Evolutionary conservation across 177 flowering plant species (phyloP).

Genomic region (Vitis hybrid): DNA sequence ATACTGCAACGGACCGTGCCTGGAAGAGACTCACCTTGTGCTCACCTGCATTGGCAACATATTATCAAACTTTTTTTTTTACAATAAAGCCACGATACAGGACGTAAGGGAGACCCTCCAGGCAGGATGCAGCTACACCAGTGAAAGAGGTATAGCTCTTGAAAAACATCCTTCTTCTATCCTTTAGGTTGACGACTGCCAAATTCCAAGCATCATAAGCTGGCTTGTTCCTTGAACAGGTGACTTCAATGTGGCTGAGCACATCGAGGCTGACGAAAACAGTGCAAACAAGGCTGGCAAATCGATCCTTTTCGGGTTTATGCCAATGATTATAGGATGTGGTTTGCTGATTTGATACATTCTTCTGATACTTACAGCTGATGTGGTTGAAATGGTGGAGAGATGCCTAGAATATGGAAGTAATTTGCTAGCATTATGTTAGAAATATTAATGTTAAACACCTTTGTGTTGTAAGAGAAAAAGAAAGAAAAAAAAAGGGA

Average conservation of each 20-base stretch:
- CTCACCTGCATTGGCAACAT: slow-evolving; percentile 63
- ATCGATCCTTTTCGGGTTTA: background rate
- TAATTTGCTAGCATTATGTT: too few relatives aligned
- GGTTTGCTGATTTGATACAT: background rate
- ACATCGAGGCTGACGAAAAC: slow-evolving; percentile 16
- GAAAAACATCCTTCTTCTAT: background rate
- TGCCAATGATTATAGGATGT: background rate
- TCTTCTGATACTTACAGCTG: too few relatives aligned
- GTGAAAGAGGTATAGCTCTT: slow-evolving; percentile 57
- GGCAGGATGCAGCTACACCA: slow-evolving; percentile 70
- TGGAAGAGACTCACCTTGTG: slow-evolving; percentile 63
- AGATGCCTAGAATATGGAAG: too few relatives aligned
- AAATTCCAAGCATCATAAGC: background rate
- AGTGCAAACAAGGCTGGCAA: slow-evolving; percentile 1
- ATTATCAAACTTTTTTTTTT: slow-evolving; percentile 52
- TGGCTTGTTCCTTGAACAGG: slow-evolving; percentile 33
- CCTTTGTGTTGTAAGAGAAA: too few relatives aligned
- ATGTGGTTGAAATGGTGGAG: too few relatives aligned
- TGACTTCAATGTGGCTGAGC: slow-evolving; percentile 67
- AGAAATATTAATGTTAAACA: too few relatives aligned
- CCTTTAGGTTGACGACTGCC: background rate
- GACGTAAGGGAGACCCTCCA: slow-evolving; percentile 58
- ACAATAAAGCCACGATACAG: slow-evolving; percentile 57
- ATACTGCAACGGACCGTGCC: slow-evolving; percentile 78
- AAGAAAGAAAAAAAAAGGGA: too few relatives aligned